Base-by-base conservation (phyloP, 108 stramenopile species). In the Fragilariopsis cylindrus region DNA sequence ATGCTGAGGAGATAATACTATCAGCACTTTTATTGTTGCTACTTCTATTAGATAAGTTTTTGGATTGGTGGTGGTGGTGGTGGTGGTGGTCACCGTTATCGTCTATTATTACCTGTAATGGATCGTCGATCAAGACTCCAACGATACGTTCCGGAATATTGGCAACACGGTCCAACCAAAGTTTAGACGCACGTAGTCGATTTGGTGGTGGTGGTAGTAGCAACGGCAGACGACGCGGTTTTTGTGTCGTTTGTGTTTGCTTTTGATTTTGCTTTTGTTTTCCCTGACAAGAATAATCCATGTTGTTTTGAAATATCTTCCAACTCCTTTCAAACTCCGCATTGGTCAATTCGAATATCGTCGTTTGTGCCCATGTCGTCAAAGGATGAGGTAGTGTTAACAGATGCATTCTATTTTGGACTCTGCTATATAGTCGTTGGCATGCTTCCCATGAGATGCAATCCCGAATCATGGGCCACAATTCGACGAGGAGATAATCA, bases 381-480 rank as follows among this genome's bases (percentile, higher is more conserved):
- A 80, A 44, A 1, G 79, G 79, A 60, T 80, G 79, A 7, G 69
- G 70, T 47, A 80, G 45, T 13, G 74, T 71, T 40, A 72, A 48
- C 3, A 75, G 3, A 43, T 75, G 74, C 63, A 80, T 16, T 30
- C 56, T 65, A 12, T 74, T 50, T 55, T 53, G 54, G 19, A 80
- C 72, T 42, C 45, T 15, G 3, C 21, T 56, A 62, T 73, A 73
- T 15, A 78, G 18, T 9, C 45, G 41, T 57, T 65, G 19, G 49
- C 54, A 78, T 4, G 56, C 19, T 21, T 44, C 60, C 78, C 78
- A 78, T 18, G 69, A 39, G 0, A 75, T 50, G 49, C 42, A 30
- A 39, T 75, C 65, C 58, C 65, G 74, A 21, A 80, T 57, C 13
- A 80, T 60, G 56, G 79, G 74, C 79, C 79, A 80, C 5, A 62